Evolutionary conservation across 371 early-diverging fungal species (phyloP), one percentile per base, ranked within the genome.

Genomic region (Mortierella sp.): DNA sequence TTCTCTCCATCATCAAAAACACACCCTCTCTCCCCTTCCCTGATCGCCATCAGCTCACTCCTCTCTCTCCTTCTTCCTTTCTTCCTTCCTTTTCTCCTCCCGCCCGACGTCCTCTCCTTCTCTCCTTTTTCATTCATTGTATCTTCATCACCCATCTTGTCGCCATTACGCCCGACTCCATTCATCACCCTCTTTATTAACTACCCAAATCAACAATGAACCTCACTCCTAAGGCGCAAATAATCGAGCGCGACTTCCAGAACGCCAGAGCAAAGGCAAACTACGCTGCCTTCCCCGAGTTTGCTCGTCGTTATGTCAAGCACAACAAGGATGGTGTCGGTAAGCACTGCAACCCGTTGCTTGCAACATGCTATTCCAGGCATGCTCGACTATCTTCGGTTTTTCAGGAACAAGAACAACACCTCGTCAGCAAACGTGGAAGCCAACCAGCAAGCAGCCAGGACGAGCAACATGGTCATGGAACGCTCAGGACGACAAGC

Each of bases 271-370:
- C 77, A 26, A 86, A 76, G 55, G 86, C 86, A 37, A 86, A 86
- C 80, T 86, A 86, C 54, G 61, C 82, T 26, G 55, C 82, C 28
- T 86, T 94, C 64, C 91, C 93, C 73, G 92, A 93, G 73, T 89
- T 95, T 54, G 94, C 94, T n/a, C 89, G 91, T 75, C 90, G 92
- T 43, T 94, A 93, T 76, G 82, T 91, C 74, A 94, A 94, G 80
- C 92, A 92, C 76, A 91, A 92, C 76, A 90, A 93, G n/a, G 88
- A 91, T 61, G 95, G 93, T 57, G 84, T 88, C 76, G 94, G 95
- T 94, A 91, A 89, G 77, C 46, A 48, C 54, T 72, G 14, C 48
- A 31, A 26, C 71, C 31, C 48, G 28, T 34, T 19, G 5, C 21
- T 24, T 46, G 5, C 11, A 14, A 43, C 37, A 46, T 54, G 11